Conservation (phyloP, 129 eudicot genomes). For the Glebionis coronaria region DNA sequence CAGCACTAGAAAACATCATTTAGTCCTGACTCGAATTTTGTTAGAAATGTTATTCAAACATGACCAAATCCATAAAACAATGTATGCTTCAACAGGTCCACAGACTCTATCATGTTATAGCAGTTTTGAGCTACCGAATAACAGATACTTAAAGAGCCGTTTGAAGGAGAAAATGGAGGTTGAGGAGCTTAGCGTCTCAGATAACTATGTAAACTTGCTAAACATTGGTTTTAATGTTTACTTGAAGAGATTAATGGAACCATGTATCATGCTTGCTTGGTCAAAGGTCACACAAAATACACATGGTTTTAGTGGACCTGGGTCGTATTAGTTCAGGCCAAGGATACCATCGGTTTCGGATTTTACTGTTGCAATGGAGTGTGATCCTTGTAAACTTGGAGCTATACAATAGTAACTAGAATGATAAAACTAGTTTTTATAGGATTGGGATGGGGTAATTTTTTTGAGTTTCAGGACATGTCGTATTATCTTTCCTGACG, state of each 20-base stretch:
- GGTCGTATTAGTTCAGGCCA: conserved; percentile 30
- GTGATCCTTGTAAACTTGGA: conserved; percentile 62
- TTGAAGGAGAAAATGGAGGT: conserved; percentile 57
- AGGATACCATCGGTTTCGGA: conserved; percentile 38
- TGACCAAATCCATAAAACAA: too few relatives aligned
- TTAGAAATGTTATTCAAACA: too few relatives aligned
- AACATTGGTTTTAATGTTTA: conserved; percentile 72
- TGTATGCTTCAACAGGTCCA: not conserved
- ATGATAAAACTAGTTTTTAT: conserved; percentile 25
- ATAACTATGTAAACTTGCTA: conserved; percentile 55
- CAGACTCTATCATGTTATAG: conserved; percentile 39
- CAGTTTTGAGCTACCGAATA: conserved; percentile 57
- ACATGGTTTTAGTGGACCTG: conserved; percentile 24
- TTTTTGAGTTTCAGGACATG: conserved; percentile 8
- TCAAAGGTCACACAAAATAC: conserved; percentile 35
- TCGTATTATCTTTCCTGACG: conserved; percentile 3
- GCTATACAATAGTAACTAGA: conserved; percentile 30
- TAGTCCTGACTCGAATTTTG: too few relatives aligned
- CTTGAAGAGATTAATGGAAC: conserved; percentile 74
- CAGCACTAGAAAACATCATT: too few relatives aligned
- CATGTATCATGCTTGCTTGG: conserved; percentile 55
- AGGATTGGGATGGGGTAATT: conserved; percentile 15
- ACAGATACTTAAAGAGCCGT: conserved; percentile 47
- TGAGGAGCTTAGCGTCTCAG: conserved; percentile 55
- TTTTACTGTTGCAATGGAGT: conserved; percentile 73